These are phyloP conservation scores for Neurospora terricola DNA, from an alignment of 495 filamentous ascomycete species.

Conservation along the genomic window DNA sequence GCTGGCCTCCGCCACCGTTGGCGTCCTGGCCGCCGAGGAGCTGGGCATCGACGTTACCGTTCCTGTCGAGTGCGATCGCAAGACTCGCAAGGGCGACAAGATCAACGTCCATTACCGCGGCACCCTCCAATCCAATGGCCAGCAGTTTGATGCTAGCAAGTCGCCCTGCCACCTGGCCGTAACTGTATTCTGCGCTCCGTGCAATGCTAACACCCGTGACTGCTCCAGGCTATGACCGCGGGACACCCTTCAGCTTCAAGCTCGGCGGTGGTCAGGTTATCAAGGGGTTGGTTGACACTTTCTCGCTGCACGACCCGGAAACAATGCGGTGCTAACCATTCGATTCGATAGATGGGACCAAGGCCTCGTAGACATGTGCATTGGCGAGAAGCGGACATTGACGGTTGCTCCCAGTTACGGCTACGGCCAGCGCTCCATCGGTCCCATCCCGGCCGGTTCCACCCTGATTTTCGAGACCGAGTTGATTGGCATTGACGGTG, in stretches of 20 bases:
- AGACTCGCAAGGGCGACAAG: conserved; percentile 64
- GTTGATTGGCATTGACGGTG: conserved; percentile 77
- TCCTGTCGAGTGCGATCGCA: conserved; percentile 56
- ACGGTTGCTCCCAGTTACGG: conserved; percentile 82
- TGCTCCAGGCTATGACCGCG: conserved; percentile 56
- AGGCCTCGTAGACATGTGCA: conserved; percentile 88
- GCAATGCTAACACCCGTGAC: conserved; percentile 11
- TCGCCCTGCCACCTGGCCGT: conserved; percentile 1
- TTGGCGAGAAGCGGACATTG: conserved; percentile 84
- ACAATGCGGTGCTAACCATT: conserved; percentile 8
- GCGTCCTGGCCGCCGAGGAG: conserved; percentile 40
- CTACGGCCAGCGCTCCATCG: conserved; percentile 67
- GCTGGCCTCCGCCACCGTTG: conserved; percentile 42
- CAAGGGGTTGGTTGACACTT: conserved; percentile 50
- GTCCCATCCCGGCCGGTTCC: conserved; percentile 68
- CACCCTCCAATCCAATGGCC: conserved; percentile 49
- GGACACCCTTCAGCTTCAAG: conserved; percentile 63
- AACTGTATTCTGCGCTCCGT: conserved; percentile 2
- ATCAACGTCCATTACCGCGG: conserved; percentile 84
- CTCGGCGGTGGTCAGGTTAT: conserved; percentile 79
- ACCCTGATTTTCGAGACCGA: conserved; percentile 91
- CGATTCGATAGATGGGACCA: conserved; percentile 61
- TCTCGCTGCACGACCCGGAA: background rate
- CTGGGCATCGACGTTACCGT: conserved; percentile 69
- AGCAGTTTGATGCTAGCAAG: conserved; percentile 50